These are phyloP conservation scores for Hyaloscypha variabilis DNA, from an alignment of 495 filamentous ascomycete species.

Conservation along the genomic window DNA sequence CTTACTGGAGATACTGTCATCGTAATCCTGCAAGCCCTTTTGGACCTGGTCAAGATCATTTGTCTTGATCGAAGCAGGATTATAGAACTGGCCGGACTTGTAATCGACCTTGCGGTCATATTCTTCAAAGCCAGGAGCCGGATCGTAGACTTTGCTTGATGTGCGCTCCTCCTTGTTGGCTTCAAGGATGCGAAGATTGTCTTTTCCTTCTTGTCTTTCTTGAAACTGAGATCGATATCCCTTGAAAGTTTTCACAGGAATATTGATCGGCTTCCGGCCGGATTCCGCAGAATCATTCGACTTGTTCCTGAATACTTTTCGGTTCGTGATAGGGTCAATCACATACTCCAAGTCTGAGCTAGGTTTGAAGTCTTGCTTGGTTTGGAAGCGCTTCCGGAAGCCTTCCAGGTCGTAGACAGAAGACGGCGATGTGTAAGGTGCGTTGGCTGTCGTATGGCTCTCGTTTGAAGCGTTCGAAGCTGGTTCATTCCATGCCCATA, in stretches of 20 bases:
- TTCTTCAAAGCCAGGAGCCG: not conserved
- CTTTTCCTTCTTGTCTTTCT: conserved; percentile 21
- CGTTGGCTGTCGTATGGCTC: not conserved
- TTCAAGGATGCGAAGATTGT: not conserved
- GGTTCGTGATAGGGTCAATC: conserved; percentile 65
- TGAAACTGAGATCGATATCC: conserved; percentile 42
- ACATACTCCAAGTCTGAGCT: conserved; percentile 38
- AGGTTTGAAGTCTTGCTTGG: not conserved
- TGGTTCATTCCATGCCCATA: conserved; percentile 2
- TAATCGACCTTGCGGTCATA: conserved; percentile 11
- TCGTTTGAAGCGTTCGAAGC: not conserved
- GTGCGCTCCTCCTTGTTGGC: not conserved
- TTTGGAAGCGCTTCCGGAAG: conserved; percentile 7
- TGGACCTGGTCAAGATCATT: not conserved
- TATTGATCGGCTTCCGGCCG: conserved; percentile 28
- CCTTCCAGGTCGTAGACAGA: conserved; percentile 14
- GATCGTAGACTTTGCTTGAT: not conserved
- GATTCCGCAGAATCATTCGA: not conserved
- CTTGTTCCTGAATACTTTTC: conserved; percentile 46
- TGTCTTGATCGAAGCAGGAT: conserved; percentile 7
- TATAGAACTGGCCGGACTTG: conserved; percentile 5
- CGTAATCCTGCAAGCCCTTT: conserved; percentile 30
- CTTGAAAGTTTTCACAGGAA: conserved; percentile 40
- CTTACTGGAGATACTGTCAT: conserved; percentile 3
- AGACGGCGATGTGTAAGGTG: not conserved